These are phyloP conservation scores for Exophiala aquamarina DNA, from an alignment of 2,329 filamentous ascomycete genomes.

Conservation along the genomic window DNA sequence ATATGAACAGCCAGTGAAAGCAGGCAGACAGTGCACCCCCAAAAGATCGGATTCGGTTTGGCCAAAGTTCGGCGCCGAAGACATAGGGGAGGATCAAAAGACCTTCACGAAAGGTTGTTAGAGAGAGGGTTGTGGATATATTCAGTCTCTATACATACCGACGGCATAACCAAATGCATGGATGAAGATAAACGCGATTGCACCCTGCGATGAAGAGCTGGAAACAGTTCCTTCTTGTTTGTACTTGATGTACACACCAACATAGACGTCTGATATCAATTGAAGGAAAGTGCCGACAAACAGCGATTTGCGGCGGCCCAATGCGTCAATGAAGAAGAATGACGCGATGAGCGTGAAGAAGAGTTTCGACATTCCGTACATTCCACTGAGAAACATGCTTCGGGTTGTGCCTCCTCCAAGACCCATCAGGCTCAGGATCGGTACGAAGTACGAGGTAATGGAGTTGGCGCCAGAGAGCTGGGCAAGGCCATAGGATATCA, in stretches of 20 bases:
- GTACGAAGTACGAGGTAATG: slow-evolving; percentile 46
- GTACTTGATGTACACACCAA: slow-evolving; percentile 43
- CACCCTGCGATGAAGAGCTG: slow-evolving; percentile 36
- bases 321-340: slow-evolving; percentile 47
- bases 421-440: slow-evolving; percentile 43
- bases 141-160: slow-evolving; percentile 29
- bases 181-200: slow-evolving; percentile 46
- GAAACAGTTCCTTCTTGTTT: slow-evolving; percentile 29
- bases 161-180: slow-evolving; percentile 48
- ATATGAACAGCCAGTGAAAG: slow-evolving; percentile 48
- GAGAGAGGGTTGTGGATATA: not conserved
- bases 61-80: slow-evolving; percentile 47
- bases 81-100: slow-evolving; percentile 46
- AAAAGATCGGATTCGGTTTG: slow-evolving; percentile 47
- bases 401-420: slow-evolving; percentile 29
- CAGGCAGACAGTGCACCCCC: slow-evolving; percentile 41
- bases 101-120: slow-evolving; percentile 25
- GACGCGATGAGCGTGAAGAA: slow-evolving; percentile 42
- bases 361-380: slow-evolving; percentile 48
- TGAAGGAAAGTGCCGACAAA: slow-evolving; percentile 40
- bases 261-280: slow-evolving; percentile 43
- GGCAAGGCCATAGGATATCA: slow-evolving; percentile 41
- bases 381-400: slow-evolving; percentile 42
- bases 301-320: slow-evolving; percentile 42
- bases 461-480: slow-evolving; percentile 48